phyloP scores from a whole-genome alignment of 139 green algal species.

The Choricystis sp. region DNA sequence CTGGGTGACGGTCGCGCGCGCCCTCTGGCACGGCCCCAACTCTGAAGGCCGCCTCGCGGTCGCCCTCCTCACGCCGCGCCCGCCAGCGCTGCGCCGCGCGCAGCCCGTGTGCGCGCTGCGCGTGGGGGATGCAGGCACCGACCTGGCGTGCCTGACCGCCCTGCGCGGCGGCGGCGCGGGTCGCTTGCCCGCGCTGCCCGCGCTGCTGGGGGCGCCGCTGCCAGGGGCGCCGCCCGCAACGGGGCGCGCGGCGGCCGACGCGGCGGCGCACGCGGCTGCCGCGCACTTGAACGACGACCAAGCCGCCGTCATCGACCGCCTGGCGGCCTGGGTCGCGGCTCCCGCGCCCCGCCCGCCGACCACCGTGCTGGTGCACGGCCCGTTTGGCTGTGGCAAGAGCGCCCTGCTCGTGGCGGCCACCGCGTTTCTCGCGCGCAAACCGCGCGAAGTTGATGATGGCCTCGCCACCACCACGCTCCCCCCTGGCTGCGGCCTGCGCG shows the following conservation, averaged over 20 bases:
- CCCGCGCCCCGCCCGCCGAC: constrained; percentile 4
- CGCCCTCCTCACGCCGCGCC: constrained; percentile 21
- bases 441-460: not conserved
- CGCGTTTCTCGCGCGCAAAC: constrained; percentile 28
- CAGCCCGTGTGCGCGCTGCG: constrained; percentile 35
- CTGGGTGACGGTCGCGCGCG: constrained; percentile 17
- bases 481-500: constrained; percentile 7
- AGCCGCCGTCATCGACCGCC: constrained; percentile 19
- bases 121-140: constrained; percentile 38
- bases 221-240: constrained; percentile 1
- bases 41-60: constrained; percentile 48
- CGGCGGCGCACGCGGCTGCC: not conserved
- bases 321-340: constrained; percentile 20
- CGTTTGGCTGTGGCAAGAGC: constrained; percentile 55
- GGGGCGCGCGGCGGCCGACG: not conserved
- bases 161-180: constrained; percentile 1
- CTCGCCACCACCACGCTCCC: not conserved
- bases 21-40: constrained; percentile 62
- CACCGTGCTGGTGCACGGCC: constrained; percentile 57
- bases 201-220: constrained; percentile 13
- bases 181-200: constrained; percentile 13
- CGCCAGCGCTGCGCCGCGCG: constrained; percentile 9
- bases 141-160: constrained; percentile 34
- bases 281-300: constrained; percentile 44
- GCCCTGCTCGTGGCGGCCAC: constrained; percentile 58